A percentile compares a stretch with the other conserved stretches of the same genome.
Conservation (phyloP, 352 stramenopile genomes). For the Pythium pyrilobum region DNA sequence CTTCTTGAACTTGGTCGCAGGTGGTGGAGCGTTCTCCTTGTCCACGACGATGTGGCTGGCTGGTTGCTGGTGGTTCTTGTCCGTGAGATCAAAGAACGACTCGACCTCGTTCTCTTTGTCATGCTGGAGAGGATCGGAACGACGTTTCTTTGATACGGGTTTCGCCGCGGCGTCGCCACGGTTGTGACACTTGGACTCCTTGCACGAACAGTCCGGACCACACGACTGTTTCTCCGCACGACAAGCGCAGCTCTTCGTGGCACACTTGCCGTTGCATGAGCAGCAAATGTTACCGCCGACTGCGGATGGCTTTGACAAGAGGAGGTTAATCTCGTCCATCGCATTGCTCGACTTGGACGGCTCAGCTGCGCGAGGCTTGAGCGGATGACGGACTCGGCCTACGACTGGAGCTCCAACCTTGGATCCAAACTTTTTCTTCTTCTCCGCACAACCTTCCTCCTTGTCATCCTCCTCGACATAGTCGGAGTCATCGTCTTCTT, state of each 20-base stretch:
- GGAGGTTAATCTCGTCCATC: constrained; percentile 55
- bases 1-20: constrained; percentile 20
- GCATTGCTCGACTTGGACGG: constrained; percentile 2
- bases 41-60: neutral
- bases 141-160: constrained; percentile 8
- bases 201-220: constrained; percentile 47
- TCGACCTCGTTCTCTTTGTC: constrained; percentile 35
- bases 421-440: neutral
- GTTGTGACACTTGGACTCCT: constrained; percentile 54
- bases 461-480: constrained; percentile 51
- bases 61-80: constrained; percentile 17
- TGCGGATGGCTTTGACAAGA: constrained; percentile 35
- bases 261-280: constrained; percentile 68
- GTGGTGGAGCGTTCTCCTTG: constrained; percentile 13
- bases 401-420: neutral
- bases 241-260: constrained; percentile 62
- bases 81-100: constrained; percentile 25
- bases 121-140: constrained; percentile 8
- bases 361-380: constrained; percentile 6
- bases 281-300: constrained; percentile 36
- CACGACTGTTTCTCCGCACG: constrained; percentile 40
- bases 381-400: constrained; percentile 2
- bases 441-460: constrained; percentile 1
- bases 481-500: constrained; percentile 57
- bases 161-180: constrained; percentile 19